Conservation (phyloP, 257 asterid genomes). For the Nicotiana attenuata region DNA sequence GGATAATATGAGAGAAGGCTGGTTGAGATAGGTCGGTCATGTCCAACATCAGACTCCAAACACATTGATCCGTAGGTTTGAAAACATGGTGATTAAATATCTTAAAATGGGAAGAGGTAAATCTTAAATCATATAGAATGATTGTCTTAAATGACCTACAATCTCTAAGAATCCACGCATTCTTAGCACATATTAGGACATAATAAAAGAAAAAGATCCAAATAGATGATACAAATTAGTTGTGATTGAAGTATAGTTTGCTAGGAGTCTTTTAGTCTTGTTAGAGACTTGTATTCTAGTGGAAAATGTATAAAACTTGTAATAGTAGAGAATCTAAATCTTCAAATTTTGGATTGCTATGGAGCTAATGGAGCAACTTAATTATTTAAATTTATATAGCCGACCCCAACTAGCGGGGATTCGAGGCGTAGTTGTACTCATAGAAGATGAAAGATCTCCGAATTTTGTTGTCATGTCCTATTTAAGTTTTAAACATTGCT, state of each 20-base stretch:
- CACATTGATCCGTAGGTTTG: not conserved
- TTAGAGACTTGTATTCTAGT: not conserved
- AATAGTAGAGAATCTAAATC: not conserved
- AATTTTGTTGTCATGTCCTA: not conserved
- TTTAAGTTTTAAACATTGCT: not conserved
- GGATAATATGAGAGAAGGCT: not conserved
- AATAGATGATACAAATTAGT: not conserved
- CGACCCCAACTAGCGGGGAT: not conserved
- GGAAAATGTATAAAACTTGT: not conserved
- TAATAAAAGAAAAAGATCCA: not conserved
- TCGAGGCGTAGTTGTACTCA: not conserved
- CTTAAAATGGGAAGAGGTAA: not conserved
- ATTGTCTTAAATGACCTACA: not conserved
- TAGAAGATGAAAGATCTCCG: not conserved
- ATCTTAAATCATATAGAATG: not conserved
- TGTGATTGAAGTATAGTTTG: not conserved
- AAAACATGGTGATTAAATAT: not conserved
- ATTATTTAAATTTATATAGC: not conserved
- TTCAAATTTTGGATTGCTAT: not conserved
- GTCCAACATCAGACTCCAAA: not conserved
- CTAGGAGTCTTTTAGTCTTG: not conserved
- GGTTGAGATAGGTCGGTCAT: not conserved
- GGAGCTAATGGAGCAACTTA: not conserved
- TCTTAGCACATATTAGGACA: not conserved
- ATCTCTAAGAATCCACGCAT: not conserved